A percentile compares a stretch with the other conserved stretches of the same genome.
phyloP scores from a whole-genome alignment of 768 basidiomycete genomes.

The Phaeotremella fagi region DNA sequence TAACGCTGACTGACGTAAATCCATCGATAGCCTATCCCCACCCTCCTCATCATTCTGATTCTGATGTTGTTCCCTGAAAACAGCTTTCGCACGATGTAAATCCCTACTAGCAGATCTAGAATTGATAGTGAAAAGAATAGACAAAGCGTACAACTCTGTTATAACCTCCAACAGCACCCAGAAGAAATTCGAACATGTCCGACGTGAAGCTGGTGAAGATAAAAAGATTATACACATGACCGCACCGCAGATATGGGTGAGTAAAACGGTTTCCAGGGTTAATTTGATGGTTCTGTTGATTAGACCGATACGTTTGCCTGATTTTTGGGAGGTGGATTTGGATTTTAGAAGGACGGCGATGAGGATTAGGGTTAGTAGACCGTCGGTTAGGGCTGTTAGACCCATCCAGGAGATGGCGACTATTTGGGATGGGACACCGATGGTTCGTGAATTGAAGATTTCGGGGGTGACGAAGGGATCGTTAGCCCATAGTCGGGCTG shows the following conservation, averaged over 20 bases:
- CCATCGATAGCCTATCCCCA: too few relatives aligned
- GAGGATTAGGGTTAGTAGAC: slow-evolving; percentile 28
- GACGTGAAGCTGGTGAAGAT: slow-evolving; percentile 24
- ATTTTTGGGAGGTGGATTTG: too few relatives aligned
- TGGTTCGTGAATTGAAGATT: slow-evolving; percentile 17
- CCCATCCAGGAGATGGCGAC: slow-evolving; percentile 46
- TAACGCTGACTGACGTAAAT: slow-evolving; percentile 13
- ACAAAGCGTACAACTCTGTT: slow-evolving; percentile 40
- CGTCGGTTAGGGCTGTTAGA: slow-evolving; percentile 37
- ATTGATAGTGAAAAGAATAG: slow-evolving; percentile 42
- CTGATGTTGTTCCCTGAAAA: not conserved
- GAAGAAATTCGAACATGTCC: slow-evolving; percentile 33
- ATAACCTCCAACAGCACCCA: slow-evolving; percentile 42
- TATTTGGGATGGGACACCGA: slow-evolving; percentile 36
- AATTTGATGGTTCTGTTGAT: slow-evolving; percentile 27
- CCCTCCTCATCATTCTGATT: not conserved
- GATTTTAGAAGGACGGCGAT: slow-evolving; percentile 27
- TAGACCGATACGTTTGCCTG: slow-evolving; percentile 11
- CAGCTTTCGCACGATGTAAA: not conserved
- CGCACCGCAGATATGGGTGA: slow-evolving; percentile 39
- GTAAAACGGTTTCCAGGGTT: slow-evolving; percentile 41
- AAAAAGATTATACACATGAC: slow-evolving; percentile 42
- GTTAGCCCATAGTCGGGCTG: slow-evolving; percentile 34
- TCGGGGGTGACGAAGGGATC: slow-evolving; percentile 28
- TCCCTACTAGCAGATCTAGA: slow-evolving; percentile 10